Conservation (phyloP, 371 early-diverging fungal genomes). For the Blakeslea trispora region DNA sequence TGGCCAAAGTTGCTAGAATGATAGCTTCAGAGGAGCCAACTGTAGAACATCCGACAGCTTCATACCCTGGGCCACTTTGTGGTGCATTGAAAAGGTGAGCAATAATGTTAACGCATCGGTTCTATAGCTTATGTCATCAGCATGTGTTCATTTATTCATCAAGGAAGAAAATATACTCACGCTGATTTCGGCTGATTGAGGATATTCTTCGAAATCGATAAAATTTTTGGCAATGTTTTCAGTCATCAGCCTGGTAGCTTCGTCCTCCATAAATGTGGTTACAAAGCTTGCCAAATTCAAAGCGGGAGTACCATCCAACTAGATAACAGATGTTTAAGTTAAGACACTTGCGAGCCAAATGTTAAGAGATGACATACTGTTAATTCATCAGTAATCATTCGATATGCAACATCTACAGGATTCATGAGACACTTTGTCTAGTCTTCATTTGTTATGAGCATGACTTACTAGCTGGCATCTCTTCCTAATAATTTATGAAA, state of each 20-base stretch:
- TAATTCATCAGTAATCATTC: slow-evolving; percentile 45
- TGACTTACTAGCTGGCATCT: slow-evolving; percentile 47
- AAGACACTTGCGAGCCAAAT: no score
- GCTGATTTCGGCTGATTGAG: slow-evolving; percentile 46
- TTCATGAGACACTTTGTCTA: background rate
- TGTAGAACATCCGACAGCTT: slow-evolving; percentile 63
- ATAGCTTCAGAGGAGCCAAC: slow-evolving; percentile 80
- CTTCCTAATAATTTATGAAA: slow-evolving; percentile 25
- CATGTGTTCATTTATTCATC: background rate
- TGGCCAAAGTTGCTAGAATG: slow-evolving; percentile 69
- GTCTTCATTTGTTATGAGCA: background rate
- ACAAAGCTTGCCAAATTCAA: slow-evolving; percentile 78
- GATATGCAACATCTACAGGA: slow-evolving; percentile 45
- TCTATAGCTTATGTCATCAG: slow-evolving; percentile 35
- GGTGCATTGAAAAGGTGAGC: slow-evolving; percentile 67
- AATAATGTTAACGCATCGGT: slow-evolving; percentile 72
- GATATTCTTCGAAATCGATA: slow-evolving; percentile 76
- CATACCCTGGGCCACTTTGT: slow-evolving; percentile 26
- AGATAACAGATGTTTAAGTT: background rate
- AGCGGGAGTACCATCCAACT: slow-evolving; percentile 74
- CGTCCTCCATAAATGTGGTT: slow-evolving; percentile 59
- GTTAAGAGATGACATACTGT: slow-evolving; percentile 27
- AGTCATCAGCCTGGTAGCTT: slow-evolving; percentile 71
- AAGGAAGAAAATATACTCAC: slow-evolving; percentile 26
- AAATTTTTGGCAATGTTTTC: slow-evolving; percentile 74